These are phyloP conservation scores for Geosiphon pyriformis DNA, from an alignment of 192 early-diverging fungal species.

Conservation along the genomic window DNA sequence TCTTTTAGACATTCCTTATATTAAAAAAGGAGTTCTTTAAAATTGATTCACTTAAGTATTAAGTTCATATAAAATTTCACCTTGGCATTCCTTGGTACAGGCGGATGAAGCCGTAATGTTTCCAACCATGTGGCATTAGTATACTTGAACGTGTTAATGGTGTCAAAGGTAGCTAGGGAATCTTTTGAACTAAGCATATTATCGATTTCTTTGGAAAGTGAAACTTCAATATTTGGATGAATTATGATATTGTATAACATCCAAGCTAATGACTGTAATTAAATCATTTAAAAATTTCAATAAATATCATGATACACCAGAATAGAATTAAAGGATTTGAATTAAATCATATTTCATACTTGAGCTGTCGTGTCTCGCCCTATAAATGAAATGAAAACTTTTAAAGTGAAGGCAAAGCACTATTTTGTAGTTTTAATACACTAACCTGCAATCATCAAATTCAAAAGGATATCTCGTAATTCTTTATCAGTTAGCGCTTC, in stretches of 20 bases:
- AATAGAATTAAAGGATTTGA: neutral
- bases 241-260: conserved; percentile 41
- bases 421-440: neutral
- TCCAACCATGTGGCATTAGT: conserved; percentile 48
- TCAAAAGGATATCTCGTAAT: conserved; percentile 43
- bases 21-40: neutral
- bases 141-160: conserved; percentile 29
- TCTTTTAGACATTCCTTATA: conserved; percentile 41
- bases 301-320: neutral
- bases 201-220: conserved; percentile 34
- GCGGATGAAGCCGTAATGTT: conserved; percentile 59
- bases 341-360: conserved; percentile 20
- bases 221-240: conserved; percentile 33
- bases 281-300: neutral
- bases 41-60: neutral
- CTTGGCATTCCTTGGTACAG: conserved; percentile 57
- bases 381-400: conserved; percentile 16
- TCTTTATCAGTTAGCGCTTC: conserved; percentile 30
- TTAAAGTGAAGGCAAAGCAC: neutral
- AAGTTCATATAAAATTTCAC: neutral
- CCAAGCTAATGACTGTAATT: conserved; percentile 42
- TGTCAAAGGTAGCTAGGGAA: conserved; percentile 23
- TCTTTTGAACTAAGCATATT: neutral
- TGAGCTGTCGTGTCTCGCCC: conserved; percentile 60
- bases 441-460: conserved; percentile 31